A percentile compares a stretch with the other conserved stretches of the same genome.
Conservation (phyloP, 2,329 filamentous ascomycete genomes). For the Aspergillus sp. region DNA sequence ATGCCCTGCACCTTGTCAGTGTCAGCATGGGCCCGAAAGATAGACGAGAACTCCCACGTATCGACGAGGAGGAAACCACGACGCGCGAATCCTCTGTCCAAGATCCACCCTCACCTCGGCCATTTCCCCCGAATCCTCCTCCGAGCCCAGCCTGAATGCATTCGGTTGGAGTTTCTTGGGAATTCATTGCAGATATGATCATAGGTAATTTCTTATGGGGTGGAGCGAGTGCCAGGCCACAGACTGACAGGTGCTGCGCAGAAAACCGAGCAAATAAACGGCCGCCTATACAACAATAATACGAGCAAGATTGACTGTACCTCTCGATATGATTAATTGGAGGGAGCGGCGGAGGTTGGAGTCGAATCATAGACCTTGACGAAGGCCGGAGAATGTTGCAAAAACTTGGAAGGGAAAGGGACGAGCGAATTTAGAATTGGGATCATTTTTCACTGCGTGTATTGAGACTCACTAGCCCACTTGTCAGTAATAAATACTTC, state of each 20-base stretch:
- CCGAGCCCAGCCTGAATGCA: conserved; percentile 36
- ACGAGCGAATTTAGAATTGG: background rate
- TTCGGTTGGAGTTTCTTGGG: background rate
- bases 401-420: background rate
- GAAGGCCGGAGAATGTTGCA: conserved; percentile 1
- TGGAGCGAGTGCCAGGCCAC: background rate
- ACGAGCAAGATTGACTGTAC: background rate
- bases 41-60: background rate
- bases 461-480: background rate
- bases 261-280: conserved; percentile 5
- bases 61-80: background rate
- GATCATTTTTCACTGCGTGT: background rate
- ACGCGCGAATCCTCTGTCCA: conserved; percentile 15
- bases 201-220: conserved; percentile 5
- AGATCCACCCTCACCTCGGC: conserved; percentile 32
- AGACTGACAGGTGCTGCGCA: background rate
- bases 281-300: conserved; percentile 8
- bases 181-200: background rate
- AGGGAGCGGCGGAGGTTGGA: background rate
- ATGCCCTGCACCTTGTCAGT: background rate
- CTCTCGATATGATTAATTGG: conserved; percentile 2
- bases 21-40: background rate
- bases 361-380: conserved; percentile 5
- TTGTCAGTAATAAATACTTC: background rate
- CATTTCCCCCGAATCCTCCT: conserved; percentile 41